phyloP scores from a whole-genome alignment of 306 rosid species.

The Neltuma alba region DNA sequence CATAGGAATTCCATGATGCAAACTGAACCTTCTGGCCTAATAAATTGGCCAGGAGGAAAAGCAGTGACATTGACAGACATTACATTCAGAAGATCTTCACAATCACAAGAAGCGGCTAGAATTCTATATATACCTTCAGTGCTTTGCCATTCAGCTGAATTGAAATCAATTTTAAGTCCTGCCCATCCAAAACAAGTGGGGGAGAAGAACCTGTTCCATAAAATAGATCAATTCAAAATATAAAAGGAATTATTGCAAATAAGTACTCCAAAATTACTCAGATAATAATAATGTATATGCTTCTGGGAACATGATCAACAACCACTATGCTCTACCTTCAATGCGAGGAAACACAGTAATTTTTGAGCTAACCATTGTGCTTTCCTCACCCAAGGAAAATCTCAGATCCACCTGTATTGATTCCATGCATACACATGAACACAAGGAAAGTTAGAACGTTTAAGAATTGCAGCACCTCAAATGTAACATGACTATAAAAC shows the following conservation, averaged over 20 bases:
- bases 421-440: conserved; percentile 27
- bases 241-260: not conserved
- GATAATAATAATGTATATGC: conserved; percentile 24
- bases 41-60: conserved; percentile 24
- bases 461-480: conserved; percentile 26
- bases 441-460: conserved; percentile 3
- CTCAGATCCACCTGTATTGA: conserved; percentile 76
- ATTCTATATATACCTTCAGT: conserved; percentile 53
- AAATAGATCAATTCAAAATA: conserved; percentile 15
- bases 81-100: conserved; percentile 6
- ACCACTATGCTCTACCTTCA: conserved; percentile 58
- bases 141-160: conserved; percentile 65
- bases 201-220: conserved; percentile 63
- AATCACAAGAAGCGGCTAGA: not conserved
- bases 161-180: conserved; percentile 69
- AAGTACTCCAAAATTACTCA: conserved; percentile 27
- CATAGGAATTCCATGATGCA: conserved; percentile 6
- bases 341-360: conserved; percentile 72
- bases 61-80: conserved; percentile 21
- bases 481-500: conserved; percentile 29
- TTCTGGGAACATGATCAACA: conserved; percentile 23
- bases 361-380: conserved; percentile 75
- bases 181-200: conserved; percentile 81
- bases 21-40: conserved; percentile 24
- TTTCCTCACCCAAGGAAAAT: conserved; percentile 88